Conservation (phyloP, 1,284 basidiomycete genomes). For the Thecaphora thlaspeos region DNA sequence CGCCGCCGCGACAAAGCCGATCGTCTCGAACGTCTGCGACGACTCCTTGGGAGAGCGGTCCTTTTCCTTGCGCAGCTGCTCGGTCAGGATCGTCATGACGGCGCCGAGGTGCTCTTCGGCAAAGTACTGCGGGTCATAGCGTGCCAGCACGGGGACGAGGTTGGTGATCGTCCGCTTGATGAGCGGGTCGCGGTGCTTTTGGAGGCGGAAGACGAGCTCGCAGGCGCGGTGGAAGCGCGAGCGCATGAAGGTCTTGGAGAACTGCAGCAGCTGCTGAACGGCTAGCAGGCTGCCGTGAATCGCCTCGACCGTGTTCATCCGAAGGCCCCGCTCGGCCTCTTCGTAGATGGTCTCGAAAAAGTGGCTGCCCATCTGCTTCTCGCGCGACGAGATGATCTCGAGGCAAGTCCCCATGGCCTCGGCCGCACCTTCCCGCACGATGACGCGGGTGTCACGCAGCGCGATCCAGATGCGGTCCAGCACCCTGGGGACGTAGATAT, state of each 20-base stretch:
- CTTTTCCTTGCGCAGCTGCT: conserved; percentile 46
- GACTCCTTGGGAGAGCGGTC: conserved; percentile 46
- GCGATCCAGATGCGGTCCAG: conserved; percentile 57
- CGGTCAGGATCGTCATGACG: conserved; percentile 46
- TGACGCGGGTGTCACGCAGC: conserved; percentile 50
- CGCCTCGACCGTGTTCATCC: conserved; percentile 75
- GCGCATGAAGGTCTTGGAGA: conserved; percentile 94
- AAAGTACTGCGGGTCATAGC: conserved; percentile 55
- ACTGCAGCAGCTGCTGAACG: conserved; percentile 84
- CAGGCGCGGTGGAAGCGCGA: conserved; percentile 85
- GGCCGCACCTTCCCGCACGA: conserved; percentile 53
- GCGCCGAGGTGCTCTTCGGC: conserved; percentile 51
- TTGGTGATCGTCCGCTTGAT: conserved; percentile 66
- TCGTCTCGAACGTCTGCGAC: conserved; percentile 75
- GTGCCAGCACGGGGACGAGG: conserved; percentile 52
- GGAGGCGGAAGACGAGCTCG: conserved; percentile 86
- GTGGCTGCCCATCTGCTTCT: conserved; percentile 56
- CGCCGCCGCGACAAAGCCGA: conserved; percentile 89
- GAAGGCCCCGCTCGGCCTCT: conserved; percentile 83
- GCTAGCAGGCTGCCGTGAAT: conserved; percentile 92
- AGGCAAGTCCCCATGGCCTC: conserved; percentile 57
- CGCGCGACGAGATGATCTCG: conserved; percentile 51
- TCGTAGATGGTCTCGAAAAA: conserved; percentile 62
- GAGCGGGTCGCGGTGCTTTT: conserved; percentile 83
- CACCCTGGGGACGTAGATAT: conserved; percentile 51